phyloP scores from a whole-genome alignment of 768 basidiomycete species.

The Leccinum pellstonianum region DNA sequence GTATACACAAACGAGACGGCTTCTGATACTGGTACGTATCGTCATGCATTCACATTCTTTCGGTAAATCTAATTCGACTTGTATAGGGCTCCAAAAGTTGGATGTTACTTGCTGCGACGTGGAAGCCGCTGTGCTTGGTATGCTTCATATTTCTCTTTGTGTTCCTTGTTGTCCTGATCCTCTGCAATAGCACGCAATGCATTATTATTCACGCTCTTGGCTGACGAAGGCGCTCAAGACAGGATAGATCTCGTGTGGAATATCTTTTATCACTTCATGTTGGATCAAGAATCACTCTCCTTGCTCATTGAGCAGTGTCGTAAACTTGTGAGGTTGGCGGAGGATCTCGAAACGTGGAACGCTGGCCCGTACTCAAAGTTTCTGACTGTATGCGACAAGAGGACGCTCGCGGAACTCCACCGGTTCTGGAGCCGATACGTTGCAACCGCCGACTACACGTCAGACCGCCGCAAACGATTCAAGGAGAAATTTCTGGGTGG shows the following conservation, averaged over 20 bases:
- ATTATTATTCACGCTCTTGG: conserved; percentile 29
- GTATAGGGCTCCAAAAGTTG: conserved; percentile 24
- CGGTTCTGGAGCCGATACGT: conserved; percentile 23
- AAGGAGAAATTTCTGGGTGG: conserved; percentile 21
- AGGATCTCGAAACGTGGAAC: conserved; percentile 24
- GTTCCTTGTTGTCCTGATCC: neutral
- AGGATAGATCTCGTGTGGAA: conserved; percentile 28
- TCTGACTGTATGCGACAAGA: conserved; percentile 22
- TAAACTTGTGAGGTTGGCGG: conserved; percentile 20
- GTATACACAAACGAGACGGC: conserved; percentile 26
- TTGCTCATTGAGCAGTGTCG: conserved; percentile 30
- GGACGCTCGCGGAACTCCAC: conserved; percentile 25
- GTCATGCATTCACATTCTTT: neutral
- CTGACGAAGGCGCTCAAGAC: conserved; percentile 20
- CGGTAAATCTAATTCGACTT: neutral
- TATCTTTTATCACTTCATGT: conserved; percentile 30
- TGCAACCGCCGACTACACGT: conserved; percentile 13
- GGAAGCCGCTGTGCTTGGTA: conserved; percentile 32
- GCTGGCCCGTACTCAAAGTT: conserved; percentile 28
- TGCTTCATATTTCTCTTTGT: neutral
- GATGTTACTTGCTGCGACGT: conserved; percentile 33
- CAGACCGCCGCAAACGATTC: conserved; percentile 12
- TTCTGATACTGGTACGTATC: conserved; percentile 10
- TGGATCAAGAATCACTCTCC: conserved; percentile 24
- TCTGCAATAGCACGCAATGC: conserved; percentile 28